Evolutionary conservation across 108 stramenopile genomes (phyloP), one percentile per base, ranked within the genome.

Genomic region (Fistulifera pelliculosa): DNA sequence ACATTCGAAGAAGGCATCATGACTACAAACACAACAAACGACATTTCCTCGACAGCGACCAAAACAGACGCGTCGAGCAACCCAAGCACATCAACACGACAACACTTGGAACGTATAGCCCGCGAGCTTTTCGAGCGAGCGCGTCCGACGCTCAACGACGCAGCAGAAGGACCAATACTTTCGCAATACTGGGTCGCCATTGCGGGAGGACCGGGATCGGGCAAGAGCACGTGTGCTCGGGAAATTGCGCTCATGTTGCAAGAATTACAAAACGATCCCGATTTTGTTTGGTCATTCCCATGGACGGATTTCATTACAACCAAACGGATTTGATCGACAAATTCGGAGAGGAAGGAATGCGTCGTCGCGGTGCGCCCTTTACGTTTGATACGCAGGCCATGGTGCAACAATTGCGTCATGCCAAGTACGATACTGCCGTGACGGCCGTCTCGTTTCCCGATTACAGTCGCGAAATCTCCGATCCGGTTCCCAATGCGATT

Each of bases 261-360:
- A 6, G 3, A 3, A 3, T 35, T 35, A 8, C 31, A 35, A 8
- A n/a, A n/a, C n/a, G n/a, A n/a, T n/a, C 31, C 31, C 6, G 60
- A 54, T 12, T 56, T 41, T 51, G 50, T 23, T 6, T 51, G 11
- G n/a, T 51, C 5, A 51, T 51, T 16, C 54, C 54, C 14, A 19
- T 59, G 48, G 78, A 79, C 58, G 78, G 78, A 26, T 79, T 72
- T 49, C 78, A 79, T 52, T 39, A 41, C 38, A 28, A 62, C 0
- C 38, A 68, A 21, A 47, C 49, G 23, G 23, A 64, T 1, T 50
- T 79, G 21, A 41, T 25, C 0, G 39, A 66, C 47, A 39, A 47
- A 28, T 50, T 74, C 53, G 49, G 70, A 1, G 53, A 60, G 2
- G 73, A 79, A 40, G 56, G 31, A 28, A 62, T 79, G 17, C 74